A percentile compares a stretch with the other conserved stretches of the same genome.
phyloP scores from a whole-genome alignment of 2,329 filamentous ascomycete genomes.

The Talaromyces albobiverticillius region DNA sequence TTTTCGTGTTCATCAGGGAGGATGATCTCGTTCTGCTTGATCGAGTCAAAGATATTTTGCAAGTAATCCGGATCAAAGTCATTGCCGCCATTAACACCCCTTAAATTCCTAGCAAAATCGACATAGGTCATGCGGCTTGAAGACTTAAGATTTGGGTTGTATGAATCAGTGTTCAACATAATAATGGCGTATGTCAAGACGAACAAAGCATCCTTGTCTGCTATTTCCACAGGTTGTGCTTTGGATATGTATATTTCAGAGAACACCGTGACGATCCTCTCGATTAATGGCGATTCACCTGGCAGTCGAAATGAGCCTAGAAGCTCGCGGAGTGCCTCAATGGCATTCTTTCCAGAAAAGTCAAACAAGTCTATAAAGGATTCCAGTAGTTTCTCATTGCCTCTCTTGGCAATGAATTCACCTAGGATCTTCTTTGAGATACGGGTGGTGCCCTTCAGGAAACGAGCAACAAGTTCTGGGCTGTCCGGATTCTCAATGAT shows the following conservation, averaged over 20 bases:
- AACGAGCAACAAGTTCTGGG: conserved; percentile 75
- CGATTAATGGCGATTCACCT: conserved; percentile 88
- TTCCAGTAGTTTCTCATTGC: conserved; percentile 78
- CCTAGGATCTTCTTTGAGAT: conserved; percentile 88
- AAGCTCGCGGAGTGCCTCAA: conserved; percentile 84
- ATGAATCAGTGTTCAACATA: conserved; percentile 94
- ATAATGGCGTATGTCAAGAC: conserved; percentile 95
- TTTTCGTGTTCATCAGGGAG: conserved; percentile 96
- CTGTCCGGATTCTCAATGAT: conserved; percentile 76
- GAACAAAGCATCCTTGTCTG: conserved; percentile 82
- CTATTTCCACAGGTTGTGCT: conserved; percentile 69
- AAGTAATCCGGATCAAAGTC: conserved; percentile 84
- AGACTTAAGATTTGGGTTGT: conserved; percentile 79
- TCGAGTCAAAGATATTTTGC: conserved; percentile 82
- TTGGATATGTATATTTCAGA: conserved; percentile 77
- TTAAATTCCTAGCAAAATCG: conserved; percentile 84
- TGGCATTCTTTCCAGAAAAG: conserved; percentile 79
- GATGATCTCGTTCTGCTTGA: conserved; percentile 91
- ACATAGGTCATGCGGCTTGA: conserved; percentile 78
- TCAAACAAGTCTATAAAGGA: conserved; percentile 86
- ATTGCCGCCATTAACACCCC: conserved; percentile 80
- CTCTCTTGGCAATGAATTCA: conserved; percentile 88
- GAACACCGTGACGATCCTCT: conserved; percentile 85
- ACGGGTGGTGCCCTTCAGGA: conserved; percentile 81
- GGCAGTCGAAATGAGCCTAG: conserved; percentile 90